Percentiles rank a stretch among this genome's conserved stretches.
These are phyloP conservation scores for Ophiostoma tasmaniense DNA, from an alignment of 2,329 filamentous ascomycete species.

Conservation along the genomic window DNA sequence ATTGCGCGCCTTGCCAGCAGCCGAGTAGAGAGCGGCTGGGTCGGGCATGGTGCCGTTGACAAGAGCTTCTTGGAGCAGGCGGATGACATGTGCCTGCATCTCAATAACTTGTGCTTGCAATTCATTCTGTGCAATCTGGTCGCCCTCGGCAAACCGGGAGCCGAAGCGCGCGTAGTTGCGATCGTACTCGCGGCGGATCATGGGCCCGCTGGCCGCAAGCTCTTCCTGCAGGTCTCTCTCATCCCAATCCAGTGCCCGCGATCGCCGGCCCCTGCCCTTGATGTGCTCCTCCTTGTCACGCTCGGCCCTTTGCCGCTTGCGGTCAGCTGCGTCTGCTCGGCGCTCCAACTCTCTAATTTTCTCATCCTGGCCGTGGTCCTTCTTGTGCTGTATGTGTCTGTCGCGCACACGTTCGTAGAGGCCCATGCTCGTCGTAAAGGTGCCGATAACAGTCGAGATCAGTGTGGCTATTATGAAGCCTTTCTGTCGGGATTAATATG, in stretches of 20 bases:
- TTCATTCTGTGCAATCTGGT: conserved; percentile 29
- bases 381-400: conserved; percentile 26
- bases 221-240: conserved; percentile 25
- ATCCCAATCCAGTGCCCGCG: neutral
- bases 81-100: conserved; percentile 32
- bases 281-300: conserved; percentile 15
- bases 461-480: conserved; percentile 34
- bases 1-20: conserved; percentile 29
- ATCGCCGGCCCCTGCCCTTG: neutral
- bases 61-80: conserved; percentile 31
- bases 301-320: conserved; percentile 16
- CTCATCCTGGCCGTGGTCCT: conserved; percentile 28
- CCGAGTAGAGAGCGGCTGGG: conserved; percentile 27
- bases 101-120: conserved; percentile 32
- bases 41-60: conserved; percentile 27
- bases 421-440: conserved; percentile 31
- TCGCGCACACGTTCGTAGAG: conserved; percentile 31
- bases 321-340: conserved; percentile 22
- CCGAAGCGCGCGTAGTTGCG: conserved; percentile 27
- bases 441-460: conserved; percentile 32
- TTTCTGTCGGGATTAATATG: conserved; percentile 23
- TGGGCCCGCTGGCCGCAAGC: conserved; percentile 26
- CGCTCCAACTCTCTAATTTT: conserved; percentile 28
- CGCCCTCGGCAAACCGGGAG: conserved; percentile 30
- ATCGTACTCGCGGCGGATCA: conserved; percentile 31